A percentile compares a stretch with the other conserved stretches of the same genome.
phyloP scores from a whole-genome alignment of 805 yeast genomes.

The Candida ovalis region DNA sequence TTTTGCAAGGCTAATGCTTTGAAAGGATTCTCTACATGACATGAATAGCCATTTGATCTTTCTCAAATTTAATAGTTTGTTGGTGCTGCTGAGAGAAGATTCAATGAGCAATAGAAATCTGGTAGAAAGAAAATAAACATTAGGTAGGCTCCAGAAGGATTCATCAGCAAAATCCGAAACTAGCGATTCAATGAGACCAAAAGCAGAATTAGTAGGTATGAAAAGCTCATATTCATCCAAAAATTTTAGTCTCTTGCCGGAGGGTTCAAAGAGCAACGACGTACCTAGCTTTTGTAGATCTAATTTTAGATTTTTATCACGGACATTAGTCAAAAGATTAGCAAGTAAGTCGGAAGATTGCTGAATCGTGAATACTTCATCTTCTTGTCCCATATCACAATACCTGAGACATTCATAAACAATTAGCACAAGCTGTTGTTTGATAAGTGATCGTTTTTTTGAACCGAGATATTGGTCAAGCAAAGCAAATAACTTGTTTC shows the following conservation, averaged over 20 bases:
- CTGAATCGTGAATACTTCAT: background rate
- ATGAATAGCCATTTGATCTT: conserved; percentile 35
- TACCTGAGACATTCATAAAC: conserved; percentile 35
- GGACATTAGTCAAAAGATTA: background rate
- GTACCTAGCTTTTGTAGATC: background rate
- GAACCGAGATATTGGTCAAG: conserved; percentile 12
- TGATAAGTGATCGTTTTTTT: conserved; percentile 7
- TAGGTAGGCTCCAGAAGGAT: conserved; percentile 34
- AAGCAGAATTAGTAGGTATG: conserved; percentile 7
- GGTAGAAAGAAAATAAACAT: conserved; percentile 37
- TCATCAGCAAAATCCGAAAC: conserved; percentile 3
- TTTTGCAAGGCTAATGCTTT: conserved; percentile 15
- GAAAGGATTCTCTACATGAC: conserved; percentile 21
- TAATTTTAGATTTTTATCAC: background rate
- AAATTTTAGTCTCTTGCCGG: conserved; percentile 4
- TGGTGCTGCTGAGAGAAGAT: conserved; percentile 19
- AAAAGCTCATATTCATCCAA: conserved; percentile 16
- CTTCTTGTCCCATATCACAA: conserved; percentile 38
- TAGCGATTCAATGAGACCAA: conserved; percentile 9
- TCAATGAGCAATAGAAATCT: conserved; percentile 28
- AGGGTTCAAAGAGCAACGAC: background rate
- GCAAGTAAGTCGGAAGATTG: conserved; percentile 6
- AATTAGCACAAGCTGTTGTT: conserved; percentile 30
- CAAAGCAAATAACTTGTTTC: conserved; percentile 21
- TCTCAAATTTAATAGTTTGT: conserved; percentile 29